A percentile compares a stretch with the other conserved stretches of the same genome.
These are phyloP conservation scores for Pichia exigua DNA, from an alignment of 805 yeast species.

Conservation along the genomic window DNA sequence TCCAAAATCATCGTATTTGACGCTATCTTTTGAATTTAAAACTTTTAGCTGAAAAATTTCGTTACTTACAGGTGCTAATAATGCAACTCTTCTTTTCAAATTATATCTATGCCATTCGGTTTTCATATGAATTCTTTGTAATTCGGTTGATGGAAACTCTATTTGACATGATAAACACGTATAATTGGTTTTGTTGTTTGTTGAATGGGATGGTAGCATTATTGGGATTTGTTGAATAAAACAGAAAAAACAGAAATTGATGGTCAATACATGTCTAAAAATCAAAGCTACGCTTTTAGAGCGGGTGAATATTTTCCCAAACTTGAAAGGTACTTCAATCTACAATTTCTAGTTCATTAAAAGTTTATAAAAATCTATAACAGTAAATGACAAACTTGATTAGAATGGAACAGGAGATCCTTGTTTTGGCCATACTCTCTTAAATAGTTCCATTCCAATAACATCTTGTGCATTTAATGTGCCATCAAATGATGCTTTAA, in stretches of 20 bases:
- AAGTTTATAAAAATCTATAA: background rate
- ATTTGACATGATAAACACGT: slow-evolving; percentile 90
- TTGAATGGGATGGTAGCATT: slow-evolving; percentile 9
- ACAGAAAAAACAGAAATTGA: too few relatives aligned
- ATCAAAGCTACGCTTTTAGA: too few relatives aligned
- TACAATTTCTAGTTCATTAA: background rate
- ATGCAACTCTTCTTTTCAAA: slow-evolving; percentile 85
- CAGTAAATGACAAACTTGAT: background rate
- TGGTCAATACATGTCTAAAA: too few relatives aligned
- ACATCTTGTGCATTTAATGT: slow-evolving; percentile 86
- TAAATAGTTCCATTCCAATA: slow-evolving; percentile 88
- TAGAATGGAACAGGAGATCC: slow-evolving; percentile 6
- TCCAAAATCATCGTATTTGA: slow-evolving; percentile 42
- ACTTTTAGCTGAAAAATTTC: slow-evolving; percentile 25
- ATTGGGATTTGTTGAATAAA: too few relatives aligned
- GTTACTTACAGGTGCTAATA: slow-evolving; percentile 53
- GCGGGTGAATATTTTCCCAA: background rate
- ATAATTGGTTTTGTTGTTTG: slow-evolving; percentile 15
- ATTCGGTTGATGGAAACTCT: slow-evolving; percentile 71
- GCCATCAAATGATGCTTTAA: slow-evolving; percentile 91
- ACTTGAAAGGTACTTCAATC: background rate
- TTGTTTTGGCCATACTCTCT: slow-evolving; percentile 81
- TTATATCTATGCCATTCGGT: slow-evolving; percentile 98
- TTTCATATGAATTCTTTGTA: slow-evolving; percentile 90
- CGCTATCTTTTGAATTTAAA: slow-evolving; percentile 19